phyloP scores from a whole-genome alignment of 441 rosid genomes.

The Corymbia calophylla region DNA sequence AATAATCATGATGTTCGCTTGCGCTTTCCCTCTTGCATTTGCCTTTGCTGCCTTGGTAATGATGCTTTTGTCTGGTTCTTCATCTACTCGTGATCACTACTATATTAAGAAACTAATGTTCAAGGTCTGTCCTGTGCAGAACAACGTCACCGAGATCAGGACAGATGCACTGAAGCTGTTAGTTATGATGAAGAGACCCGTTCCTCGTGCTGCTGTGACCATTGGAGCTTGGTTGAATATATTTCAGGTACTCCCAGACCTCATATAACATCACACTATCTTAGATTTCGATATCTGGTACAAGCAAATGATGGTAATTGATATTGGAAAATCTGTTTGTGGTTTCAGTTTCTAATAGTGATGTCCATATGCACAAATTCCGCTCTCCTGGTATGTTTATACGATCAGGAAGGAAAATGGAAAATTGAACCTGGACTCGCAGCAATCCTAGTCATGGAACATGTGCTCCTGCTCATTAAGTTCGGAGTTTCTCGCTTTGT shows the following conservation, averaged over 20 bases:
- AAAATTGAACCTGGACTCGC: slow-evolving; percentile 92
- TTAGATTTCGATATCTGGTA: background rate
- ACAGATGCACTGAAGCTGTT: slow-evolving; percentile 83
- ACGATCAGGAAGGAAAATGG: slow-evolving; percentile 87
- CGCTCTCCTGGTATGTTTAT: slow-evolving; percentile 77
- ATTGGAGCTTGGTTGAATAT: slow-evolving; percentile 95
- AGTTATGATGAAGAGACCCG: slow-evolving; percentile 67
- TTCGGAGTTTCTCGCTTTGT: slow-evolving; percentile 76
- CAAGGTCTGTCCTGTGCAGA: slow-evolving; percentile 33
- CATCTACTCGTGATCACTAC: background rate
- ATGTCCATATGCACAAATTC: slow-evolving; percentile 96
- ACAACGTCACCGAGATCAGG: slow-evolving; percentile 72
- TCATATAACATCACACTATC: background rate
- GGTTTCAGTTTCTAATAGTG: slow-evolving; percentile 65
- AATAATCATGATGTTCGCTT: slow-evolving; percentile 98
- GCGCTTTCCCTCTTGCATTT: slow-evolving; percentile 91
- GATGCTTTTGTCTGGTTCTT: background rate
- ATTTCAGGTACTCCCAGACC: slow-evolving; percentile 59
- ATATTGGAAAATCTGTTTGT: background rate
- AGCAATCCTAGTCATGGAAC: slow-evolving; percentile 77
- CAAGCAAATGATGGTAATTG: background rate
- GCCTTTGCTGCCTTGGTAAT: slow-evolving; percentile 68
- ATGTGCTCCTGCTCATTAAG: slow-evolving; percentile 64
- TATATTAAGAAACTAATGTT: slow-evolving; percentile 1
- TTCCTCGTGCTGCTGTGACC: slow-evolving; percentile 74